Percentiles rank a stretch among this genome's conserved stretches.
phyloP scores from a whole-genome alignment of 1,284 basidiomycete genomes.

The Quambalaria eucalypti region DNA sequence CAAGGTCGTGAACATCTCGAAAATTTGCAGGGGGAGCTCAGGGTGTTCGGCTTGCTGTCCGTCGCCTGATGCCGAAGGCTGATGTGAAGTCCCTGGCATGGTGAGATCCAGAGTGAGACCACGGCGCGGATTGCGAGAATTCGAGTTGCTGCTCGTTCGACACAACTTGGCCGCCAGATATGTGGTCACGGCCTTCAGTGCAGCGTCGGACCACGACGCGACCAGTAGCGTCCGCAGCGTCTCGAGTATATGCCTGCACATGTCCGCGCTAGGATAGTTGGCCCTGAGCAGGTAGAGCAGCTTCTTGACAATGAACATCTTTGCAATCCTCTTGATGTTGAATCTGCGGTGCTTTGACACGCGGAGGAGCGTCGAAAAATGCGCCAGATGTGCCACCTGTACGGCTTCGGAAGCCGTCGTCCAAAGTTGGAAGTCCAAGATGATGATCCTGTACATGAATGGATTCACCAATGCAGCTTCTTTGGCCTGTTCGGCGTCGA shows the following conservation, averaged over 20 bases:
- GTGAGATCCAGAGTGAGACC: background rate
- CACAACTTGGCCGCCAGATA: constrained; percentile 76
- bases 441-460: constrained; percentile 70
- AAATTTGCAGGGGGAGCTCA: constrained; percentile 12
- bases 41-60: background rate
- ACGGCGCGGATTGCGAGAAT: background rate
- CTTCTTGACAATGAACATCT: constrained; percentile 59
- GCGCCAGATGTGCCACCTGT: constrained; percentile 66
- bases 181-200: constrained; percentile 73
- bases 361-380: constrained; percentile 66
- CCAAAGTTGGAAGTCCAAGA: constrained; percentile 87
- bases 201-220: constrained; percentile 61
- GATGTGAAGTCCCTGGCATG: too few relatives aligned
- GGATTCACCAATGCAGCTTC: constrained; percentile 65
- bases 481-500: constrained; percentile 50
- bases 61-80: constrained; percentile 9
- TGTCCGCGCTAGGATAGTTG: background rate
- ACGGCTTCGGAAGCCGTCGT: constrained; percentile 61
- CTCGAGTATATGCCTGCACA: constrained; percentile 10
- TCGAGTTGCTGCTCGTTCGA: background rate
- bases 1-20: constrained; percentile 15
- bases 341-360: constrained; percentile 55
- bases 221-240: constrained; percentile 33
- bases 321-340: constrained; percentile 33
- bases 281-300: constrained; percentile 72